Evolutionary conservation across 2,329 filamentous ascomycete species (phyloP).

Genomic region (Blastomyces parvus): DNA sequence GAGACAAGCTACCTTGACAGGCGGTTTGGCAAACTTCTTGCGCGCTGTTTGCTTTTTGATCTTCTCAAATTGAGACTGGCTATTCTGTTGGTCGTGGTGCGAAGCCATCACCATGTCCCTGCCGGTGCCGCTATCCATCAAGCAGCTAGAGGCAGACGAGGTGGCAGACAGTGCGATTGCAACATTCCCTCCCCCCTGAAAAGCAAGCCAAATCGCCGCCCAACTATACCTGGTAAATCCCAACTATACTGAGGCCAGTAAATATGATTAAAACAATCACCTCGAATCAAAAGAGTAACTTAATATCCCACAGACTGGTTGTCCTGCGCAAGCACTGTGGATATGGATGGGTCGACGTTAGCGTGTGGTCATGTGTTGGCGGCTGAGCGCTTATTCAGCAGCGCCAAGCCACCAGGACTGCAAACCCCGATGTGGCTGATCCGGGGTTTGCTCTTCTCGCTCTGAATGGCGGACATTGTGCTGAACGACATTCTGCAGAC

Average conservation of each 20-base stretch:
- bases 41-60: constrained; percentile 26
- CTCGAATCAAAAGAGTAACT: background rate
- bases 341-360: background rate
- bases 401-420: background rate
- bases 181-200: background rate
- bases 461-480: background rate
- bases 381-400: background rate
- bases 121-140: background rate
- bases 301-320: background rate
- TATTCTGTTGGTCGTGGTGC: background rate
- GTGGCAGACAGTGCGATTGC: background rate
- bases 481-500: background rate
- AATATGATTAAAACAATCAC: background rate
- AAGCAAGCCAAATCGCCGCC: background rate
- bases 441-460: background rate
- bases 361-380: background rate
- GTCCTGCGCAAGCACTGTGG: background rate
- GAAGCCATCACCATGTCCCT: constrained; percentile 3
- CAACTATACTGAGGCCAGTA: background rate
- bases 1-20: constrained; percentile 38
- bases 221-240: too few species aligned
- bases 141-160: background rate
- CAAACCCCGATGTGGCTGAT: background rate
- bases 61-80: constrained; percentile 10
- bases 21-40: constrained; percentile 38